phyloP scores from a whole-genome alignment of 164 flowering plant species.

The Nelumbo lutea region DNA sequence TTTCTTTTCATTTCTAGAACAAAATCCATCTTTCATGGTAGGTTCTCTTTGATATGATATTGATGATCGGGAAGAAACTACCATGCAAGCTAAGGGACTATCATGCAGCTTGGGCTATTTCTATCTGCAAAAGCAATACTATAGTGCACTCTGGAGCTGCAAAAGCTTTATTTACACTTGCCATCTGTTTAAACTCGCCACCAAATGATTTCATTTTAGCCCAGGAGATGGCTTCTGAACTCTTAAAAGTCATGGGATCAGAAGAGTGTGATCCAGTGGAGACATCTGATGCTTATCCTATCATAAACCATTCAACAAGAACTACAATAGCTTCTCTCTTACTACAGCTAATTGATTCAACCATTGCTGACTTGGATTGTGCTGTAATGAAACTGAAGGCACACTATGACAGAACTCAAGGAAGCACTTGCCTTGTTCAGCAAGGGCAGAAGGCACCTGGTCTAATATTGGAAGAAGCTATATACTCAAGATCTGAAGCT shows the following conservation, averaged over 20 bases:
- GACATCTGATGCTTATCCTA: slow-evolving; percentile 43
- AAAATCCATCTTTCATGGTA: slow-evolving; percentile 10
- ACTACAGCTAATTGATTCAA: slow-evolving; percentile 47
- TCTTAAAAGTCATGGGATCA: slow-evolving; percentile 47
- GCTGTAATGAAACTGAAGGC: slow-evolving; percentile 43
- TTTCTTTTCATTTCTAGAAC: no score
- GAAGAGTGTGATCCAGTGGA: slow-evolving; percentile 30
- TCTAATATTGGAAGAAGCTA: slow-evolving; percentile 46
- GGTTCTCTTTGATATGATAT: slow-evolving; percentile 57
- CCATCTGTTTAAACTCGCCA: slow-evolving; percentile 38
- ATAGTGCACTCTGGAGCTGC: slow-evolving; percentile 42
- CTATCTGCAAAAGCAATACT: slow-evolving; percentile 42
- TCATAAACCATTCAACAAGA: slow-evolving; percentile 55
- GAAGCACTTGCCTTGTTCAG: slow-evolving; percentile 21
- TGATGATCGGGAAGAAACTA: slow-evolving; percentile 43
- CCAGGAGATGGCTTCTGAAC: slow-evolving; percentile 50
- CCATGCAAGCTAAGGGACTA: slow-evolving; percentile 38
- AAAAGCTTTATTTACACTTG: slow-evolving; percentile 43
- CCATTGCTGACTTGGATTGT: slow-evolving; percentile 57
- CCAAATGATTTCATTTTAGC: slow-evolving; percentile 53
- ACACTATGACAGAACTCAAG: slow-evolving; percentile 25
- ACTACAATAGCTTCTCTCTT: slow-evolving; percentile 39
- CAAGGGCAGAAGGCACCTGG: slow-evolving; percentile 28
- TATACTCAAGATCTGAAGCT: slow-evolving; percentile 60
- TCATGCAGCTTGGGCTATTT: slow-evolving; percentile 53